A percentile compares a stretch with the other conserved stretches of the same genome.
Evolutionary conservation across 1,139 yeast species (phyloP).

Genomic region (Taiozyma sp.): DNA sequence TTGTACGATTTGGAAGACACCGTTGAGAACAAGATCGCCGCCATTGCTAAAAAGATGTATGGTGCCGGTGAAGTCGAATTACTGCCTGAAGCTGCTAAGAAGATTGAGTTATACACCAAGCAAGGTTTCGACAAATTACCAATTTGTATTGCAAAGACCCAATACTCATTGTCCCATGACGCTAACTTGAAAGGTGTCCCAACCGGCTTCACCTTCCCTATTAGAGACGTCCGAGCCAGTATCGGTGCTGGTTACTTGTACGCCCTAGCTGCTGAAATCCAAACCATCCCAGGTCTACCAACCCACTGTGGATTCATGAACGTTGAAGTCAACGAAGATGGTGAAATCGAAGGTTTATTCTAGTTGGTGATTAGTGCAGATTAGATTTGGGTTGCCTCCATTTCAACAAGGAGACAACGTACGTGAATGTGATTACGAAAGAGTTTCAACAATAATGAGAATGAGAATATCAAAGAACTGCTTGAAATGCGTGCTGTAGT

Average conservation of each 20-base stretch:
- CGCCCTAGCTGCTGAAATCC: conserved; percentile 95
- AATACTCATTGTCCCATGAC: conserved; percentile 93
- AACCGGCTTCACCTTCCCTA: conserved; percentile 89
- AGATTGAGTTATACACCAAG: conserved; percentile 76
- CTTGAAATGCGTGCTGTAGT: background rate
- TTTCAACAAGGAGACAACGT: background rate
- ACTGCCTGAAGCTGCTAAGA: conserved; percentile 77
- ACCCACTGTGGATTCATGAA: conserved; percentile 97
- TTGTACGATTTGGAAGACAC: conserved; percentile 68
- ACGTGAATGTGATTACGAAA: background rate
- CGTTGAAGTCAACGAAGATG: conserved; percentile 89
- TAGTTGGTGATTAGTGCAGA: conserved; percentile 22
- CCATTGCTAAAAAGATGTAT: conserved; percentile 88
- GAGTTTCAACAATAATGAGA: background rate
- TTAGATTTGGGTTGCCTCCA: background rate
- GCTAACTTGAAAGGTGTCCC: conserved; percentile 94
- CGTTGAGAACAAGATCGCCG: conserved; percentile 78
- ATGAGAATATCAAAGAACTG: background rate
- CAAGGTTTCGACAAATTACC: conserved; percentile 95
- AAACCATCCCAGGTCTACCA: conserved; percentile 96
- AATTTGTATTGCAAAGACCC: conserved; percentile 96
- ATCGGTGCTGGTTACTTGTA: conserved; percentile 97
- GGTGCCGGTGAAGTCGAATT: conserved; percentile 91
- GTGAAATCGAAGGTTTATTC: conserved; percentile 93
- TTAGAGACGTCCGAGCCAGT: conserved; percentile 89